These are phyloP conservation scores for Chimonanthus praecox DNA, from an alignment of 164 flowering plant species.

Conservation along the genomic window DNA sequence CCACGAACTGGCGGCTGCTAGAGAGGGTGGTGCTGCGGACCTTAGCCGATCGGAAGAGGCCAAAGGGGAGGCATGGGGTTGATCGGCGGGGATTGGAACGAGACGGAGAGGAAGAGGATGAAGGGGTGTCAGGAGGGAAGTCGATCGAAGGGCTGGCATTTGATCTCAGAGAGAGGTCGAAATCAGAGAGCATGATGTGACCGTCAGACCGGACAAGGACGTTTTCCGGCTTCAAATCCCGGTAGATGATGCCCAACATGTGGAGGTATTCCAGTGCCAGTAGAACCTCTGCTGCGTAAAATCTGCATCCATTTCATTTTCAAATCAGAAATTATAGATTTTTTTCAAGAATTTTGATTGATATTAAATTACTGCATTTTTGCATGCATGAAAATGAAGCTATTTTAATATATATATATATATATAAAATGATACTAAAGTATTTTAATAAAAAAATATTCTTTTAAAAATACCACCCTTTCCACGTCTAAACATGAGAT, in stretches of 20 bases:
- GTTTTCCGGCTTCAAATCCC: constrained; percentile 88
- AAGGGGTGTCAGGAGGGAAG: constrained; percentile 24
- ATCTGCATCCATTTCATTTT: constrained; percentile 30
- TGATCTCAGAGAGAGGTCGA: constrained; percentile 75
- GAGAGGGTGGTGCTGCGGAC: constrained; percentile 32
- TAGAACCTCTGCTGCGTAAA: constrained; percentile 87
- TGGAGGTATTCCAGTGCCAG: constrained; percentile 85
- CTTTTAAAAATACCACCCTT: no score
- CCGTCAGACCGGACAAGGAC: constrained; percentile 83
- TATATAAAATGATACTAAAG: no score
- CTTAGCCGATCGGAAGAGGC: constrained; percentile 50
- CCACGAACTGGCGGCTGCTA: constrained; percentile 52
- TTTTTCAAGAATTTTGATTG: no score
- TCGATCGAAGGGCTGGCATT: constrained; percentile 57
- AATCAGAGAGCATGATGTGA: constrained; percentile 91
- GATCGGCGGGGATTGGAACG: constrained; percentile 2
- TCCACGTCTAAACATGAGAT: no score
- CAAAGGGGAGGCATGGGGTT: constrained; percentile 34
- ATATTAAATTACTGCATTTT: no score
- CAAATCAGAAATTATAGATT: no score
- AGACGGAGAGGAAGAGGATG: neutral
- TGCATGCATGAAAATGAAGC: no score
- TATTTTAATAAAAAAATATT: no score
- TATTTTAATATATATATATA: no score
- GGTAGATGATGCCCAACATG: constrained; percentile 85